These are phyloP conservation scores for Cladosporium sp. DNA, from an alignment of 2,329 filamentous ascomycete genomes.

Conservation along the genomic window DNA sequence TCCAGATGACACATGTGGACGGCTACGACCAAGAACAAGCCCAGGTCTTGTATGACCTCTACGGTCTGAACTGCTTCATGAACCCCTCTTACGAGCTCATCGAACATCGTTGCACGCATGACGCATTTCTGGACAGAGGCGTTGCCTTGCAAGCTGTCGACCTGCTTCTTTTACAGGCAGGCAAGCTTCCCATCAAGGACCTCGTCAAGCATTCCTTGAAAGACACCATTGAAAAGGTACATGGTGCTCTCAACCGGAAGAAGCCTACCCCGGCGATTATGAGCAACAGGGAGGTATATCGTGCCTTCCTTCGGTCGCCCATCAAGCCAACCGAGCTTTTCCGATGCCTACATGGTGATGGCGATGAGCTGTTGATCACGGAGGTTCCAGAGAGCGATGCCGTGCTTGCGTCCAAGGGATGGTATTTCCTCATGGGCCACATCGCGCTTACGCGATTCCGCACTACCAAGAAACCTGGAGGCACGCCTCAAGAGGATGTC, in stretches of 20 bases:
- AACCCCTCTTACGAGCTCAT: constrained; percentile 34
- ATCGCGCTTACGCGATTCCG: constrained; percentile 83
- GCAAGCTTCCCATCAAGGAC: constrained; percentile 83
- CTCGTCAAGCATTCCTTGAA: constrained; percentile 87
- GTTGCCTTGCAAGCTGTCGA: constrained; percentile 79
- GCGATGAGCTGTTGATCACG: constrained; percentile 64
- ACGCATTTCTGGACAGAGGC: constrained; percentile 68
- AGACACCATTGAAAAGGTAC: constrained; percentile 85
- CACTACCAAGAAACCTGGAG: constrained; percentile 65
- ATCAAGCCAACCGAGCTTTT: constrained; percentile 78
- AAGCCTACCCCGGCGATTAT: constrained; percentile 75
- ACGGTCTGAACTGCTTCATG: constrained; percentile 63
- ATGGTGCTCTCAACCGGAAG: constrained; percentile 71
- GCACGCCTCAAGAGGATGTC: constrained; percentile 76
- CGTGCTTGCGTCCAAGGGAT: constrained; percentile 70
- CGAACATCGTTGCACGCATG: constrained; percentile 74
- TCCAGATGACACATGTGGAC: constrained; percentile 69
- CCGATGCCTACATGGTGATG: constrained; percentile 71
- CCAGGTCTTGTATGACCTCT: constrained; percentile 77
- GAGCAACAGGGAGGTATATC: constrained; percentile 82
- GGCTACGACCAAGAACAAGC: constrained; percentile 83
- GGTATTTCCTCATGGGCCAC: constrained; percentile 89
- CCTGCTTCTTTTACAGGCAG: constrained; percentile 74
- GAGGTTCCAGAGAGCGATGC: constrained; percentile 62
- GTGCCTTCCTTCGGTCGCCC: constrained; percentile 73